Evolutionary conservation across 331 rosid genomes (phyloP).

Genomic region (Rhamnella rubrinervis): DNA sequence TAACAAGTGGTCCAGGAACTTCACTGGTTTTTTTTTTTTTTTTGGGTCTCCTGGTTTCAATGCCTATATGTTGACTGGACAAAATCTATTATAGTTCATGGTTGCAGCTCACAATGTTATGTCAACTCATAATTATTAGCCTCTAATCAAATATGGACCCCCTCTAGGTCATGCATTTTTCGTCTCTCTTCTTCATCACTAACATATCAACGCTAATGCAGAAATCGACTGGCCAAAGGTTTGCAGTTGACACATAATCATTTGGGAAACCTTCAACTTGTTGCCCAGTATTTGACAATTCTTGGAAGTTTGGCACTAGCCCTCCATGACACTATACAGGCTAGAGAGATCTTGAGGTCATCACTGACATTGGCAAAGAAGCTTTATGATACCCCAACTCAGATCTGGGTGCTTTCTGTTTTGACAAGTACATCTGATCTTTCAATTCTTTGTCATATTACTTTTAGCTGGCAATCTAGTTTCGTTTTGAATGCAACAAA

Average conservation of each 20-base stretch:
- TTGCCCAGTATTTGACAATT: conserved; percentile 88
- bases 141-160: neutral
- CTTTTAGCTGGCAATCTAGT: neutral
- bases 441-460: neutral
- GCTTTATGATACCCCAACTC: conserved; percentile 90
- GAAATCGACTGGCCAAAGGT: conserved; percentile 94
- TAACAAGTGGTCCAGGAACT: neutral
- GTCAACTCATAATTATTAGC: neutral
- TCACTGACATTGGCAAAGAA: conserved; percentile 95
- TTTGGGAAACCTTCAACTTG: conserved; percentile 96
- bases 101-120: neutral
- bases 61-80: neutral
- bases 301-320: conserved; percentile 86
- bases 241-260: conserved; percentile 84
- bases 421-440: conserved; percentile 62
- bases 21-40: conserved; percentile 2
- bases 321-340: conserved; percentile 75
- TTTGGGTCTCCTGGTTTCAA: neutral
- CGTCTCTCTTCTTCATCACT: conserved; percentile 17
- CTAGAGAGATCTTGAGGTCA: conserved; percentile 94
- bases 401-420: conserved; percentile 94
- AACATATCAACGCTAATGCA: conserved; percentile 33
- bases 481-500: conserved; percentile 18
- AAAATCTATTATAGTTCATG: neutral
- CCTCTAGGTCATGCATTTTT: conserved; percentile 12